Percentiles rank a stretch among this genome's conserved stretches.
phyloP scores from a whole-genome alignment of 2,329 filamentous ascomycete species.

The Conoideocrella luteorostrata region DNA sequence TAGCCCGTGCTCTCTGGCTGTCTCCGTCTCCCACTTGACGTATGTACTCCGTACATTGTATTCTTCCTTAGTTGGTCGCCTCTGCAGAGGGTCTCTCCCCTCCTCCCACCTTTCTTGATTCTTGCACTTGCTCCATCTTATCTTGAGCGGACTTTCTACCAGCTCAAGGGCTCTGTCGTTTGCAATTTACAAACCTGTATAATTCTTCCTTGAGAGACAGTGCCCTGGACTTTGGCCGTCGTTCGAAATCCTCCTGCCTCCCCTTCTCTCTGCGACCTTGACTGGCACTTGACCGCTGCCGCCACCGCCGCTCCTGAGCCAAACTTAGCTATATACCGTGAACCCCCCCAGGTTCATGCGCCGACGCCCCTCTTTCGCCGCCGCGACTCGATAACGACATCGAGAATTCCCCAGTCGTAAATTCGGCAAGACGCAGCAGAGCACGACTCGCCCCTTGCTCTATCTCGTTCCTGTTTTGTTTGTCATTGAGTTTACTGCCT shows the following conservation, averaged over 20 bases:
- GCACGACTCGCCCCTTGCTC: background rate
- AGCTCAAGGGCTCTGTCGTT: no score
- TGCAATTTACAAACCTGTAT: no score
- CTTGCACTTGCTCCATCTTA: slow-evolving; percentile 1
- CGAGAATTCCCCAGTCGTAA: background rate
- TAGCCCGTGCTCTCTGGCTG: no score
- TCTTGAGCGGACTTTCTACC: background rate
- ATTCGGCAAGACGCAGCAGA: background rate
- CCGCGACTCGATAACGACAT: slow-evolving; percentile 4
- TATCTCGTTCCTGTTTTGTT: background rate
- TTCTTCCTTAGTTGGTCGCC: background rate
- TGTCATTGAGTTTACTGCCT: background rate
- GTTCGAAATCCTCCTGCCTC: background rate
- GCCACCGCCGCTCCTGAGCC: slow-evolving; percentile 7
- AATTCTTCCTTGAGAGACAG: background rate
- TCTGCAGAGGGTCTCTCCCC: no score
- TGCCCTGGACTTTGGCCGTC: background rate
- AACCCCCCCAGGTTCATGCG: slow-evolving; percentile 7
- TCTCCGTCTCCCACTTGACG: background rate
- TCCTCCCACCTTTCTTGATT: background rate
- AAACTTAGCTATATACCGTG: background rate
- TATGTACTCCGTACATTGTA: background rate
- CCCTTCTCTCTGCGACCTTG: background rate
- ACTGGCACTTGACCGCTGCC: slow-evolving; percentile 3
- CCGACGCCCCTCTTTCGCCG: slow-evolving; percentile 6